A percentile compares a stretch with the other conserved stretches of the same genome.
Conservation (phyloP, 2,329 filamentous ascomycete species). For the Aspergillus unguis region DNA sequence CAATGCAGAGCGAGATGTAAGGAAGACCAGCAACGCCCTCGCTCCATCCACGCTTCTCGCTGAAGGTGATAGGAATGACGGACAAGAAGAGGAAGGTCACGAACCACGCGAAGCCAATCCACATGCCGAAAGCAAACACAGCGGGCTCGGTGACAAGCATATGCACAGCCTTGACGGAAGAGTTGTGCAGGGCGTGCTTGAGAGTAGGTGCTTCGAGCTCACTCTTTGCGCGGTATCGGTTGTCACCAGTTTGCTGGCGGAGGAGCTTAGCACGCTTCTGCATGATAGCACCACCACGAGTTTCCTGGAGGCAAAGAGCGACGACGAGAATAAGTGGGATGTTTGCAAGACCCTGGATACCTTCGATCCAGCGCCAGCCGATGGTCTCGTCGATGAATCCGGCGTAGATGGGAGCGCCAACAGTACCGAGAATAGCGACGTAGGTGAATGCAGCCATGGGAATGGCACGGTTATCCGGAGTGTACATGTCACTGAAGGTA, state of each 20-base stretch:
- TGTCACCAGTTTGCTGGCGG: constrained; percentile 47
- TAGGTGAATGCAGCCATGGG: constrained; percentile 51
- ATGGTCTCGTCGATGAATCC: constrained; percentile 53
- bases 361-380: constrained; percentile 55
- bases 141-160: constrained; percentile 51
- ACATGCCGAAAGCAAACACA: constrained; percentile 50
- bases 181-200: constrained; percentile 41
- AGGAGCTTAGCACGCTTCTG: constrained; percentile 50
- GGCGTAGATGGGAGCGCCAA: constrained; percentile 53
- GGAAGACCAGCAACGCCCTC: constrained; percentile 51
- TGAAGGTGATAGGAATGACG: constrained; percentile 51
- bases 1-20: constrained; percentile 51
- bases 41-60: constrained; percentile 52
- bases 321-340: constrained; percentile 48
- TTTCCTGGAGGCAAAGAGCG: constrained; percentile 46
- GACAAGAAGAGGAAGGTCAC: constrained; percentile 55
- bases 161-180: constrained; percentile 51
- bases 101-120: constrained; percentile 54
- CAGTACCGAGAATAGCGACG: constrained; percentile 52
- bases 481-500: constrained; percentile 51
- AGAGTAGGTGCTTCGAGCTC: constrained; percentile 51
- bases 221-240: constrained; percentile 50
- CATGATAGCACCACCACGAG: constrained; percentile 48
- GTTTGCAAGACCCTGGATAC: constrained; percentile 52
- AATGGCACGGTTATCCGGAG: constrained; percentile 43